Base-by-base conservation (phyloP, 202 grass and related monocot genomes). In the Musa balbisiana region DNA sequence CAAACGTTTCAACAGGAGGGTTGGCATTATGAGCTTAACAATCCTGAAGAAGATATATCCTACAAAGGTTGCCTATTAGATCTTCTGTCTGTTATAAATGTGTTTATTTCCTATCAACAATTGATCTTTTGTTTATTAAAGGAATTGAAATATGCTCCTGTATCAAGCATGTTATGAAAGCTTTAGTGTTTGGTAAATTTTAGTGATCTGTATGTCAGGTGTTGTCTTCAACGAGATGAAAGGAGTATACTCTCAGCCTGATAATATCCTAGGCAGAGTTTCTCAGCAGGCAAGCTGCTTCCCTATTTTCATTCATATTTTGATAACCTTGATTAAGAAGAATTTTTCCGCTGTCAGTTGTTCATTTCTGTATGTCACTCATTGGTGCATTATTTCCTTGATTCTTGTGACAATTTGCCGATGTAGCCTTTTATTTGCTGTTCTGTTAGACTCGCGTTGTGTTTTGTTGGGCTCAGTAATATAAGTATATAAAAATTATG, bases 211-310 rank as follows among this genome's bases (percentile, higher is more conserved):
- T 65, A 78, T 72, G 86, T 75, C 72, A 99, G 95, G 95, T 85
- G 95, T 99, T 58, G 95, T 99, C 29, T 99, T 99, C 79, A 99
- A 99, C 78, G 95, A 99, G 85, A 99, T 99, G 95, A 99, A 99
- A 90, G 91, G 95, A 87, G 91, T 99, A 74, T 94, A 99, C 77
- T 99, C 95, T 77, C 95, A 99, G 77, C 95, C 89, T 13, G 95
- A 99, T 88, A 99, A 99, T 75, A 78, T 99, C 84, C 90, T 99
- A 85, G 95, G 89, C 25, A 85, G 89, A 77, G 82, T 83, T 64
- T 82, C 87, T 69, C 95, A 99, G 68, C 91, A 94, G 87, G 91
- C 83, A 79, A 86, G 81, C 78, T 69, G 56, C 27, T 77, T 84
- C 15, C 66, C 81, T 27, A 27, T 19, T 24, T 71, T 83, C n/a